Evolutionary conservation across 1,139 yeast species (phyloP).

Genomic region (Hansenula lynferdii): DNA sequence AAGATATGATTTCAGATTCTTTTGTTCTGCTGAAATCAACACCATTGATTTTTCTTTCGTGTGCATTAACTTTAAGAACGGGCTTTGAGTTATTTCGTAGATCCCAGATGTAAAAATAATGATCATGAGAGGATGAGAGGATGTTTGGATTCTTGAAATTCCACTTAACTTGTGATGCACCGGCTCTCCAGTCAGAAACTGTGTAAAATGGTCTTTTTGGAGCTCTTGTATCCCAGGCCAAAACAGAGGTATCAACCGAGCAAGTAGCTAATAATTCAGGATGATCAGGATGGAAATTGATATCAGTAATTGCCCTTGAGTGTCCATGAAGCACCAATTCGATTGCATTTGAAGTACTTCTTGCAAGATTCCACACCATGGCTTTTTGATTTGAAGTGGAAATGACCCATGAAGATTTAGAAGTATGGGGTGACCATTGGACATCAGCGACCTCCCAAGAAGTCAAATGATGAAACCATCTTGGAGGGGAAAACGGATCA

Average conservation of each 20-base stretch:
- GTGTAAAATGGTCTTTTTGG: conserved; percentile 67
- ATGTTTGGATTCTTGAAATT: conserved; percentile 70
- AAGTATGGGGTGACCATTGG: conserved; percentile 91
- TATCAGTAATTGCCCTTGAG: conserved; percentile 90
- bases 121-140: conserved; percentile 83
- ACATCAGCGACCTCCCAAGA: conserved; percentile 99
- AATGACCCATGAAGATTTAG: conserved; percentile 86
- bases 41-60: conserved; percentile 80
- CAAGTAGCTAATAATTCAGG: conserved; percentile 94
- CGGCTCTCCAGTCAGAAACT: conserved; percentile 93
- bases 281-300: conserved; percentile 82
- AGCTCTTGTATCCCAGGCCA: conserved; percentile 87
- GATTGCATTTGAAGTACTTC: conserved; percentile 74
- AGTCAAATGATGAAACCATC: conserved; percentile 88
- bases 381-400: conserved; percentile 96
- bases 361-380: conserved; percentile 82
- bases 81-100: conserved; percentile 78
- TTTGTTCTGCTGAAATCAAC: conserved; percentile 69
- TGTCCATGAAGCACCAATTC: conserved; percentile 87
- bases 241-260: conserved; percentile 82
- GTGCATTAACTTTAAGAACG: conserved; percentile 63
- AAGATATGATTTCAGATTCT: conserved; percentile 60
- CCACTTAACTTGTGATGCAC: conserved; percentile 96
- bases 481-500: conserved; percentile 91
- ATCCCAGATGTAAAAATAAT: conserved; percentile 83